Base-by-base conservation (phyloP, 345 rosid genomes). In the Erodium maritimum region DNA sequence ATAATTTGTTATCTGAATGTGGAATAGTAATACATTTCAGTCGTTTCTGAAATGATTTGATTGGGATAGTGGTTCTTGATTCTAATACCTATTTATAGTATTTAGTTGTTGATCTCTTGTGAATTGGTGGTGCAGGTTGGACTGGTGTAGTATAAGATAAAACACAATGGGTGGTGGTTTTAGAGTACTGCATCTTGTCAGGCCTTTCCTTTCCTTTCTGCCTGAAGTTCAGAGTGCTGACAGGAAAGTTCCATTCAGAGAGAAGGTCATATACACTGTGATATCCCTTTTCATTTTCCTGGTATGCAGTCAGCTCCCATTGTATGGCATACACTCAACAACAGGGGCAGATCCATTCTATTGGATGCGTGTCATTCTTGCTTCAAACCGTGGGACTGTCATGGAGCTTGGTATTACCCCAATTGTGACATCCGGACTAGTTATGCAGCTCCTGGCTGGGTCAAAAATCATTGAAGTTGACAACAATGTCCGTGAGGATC, bases 391-490 rank as follows among this genome's bases (percentile, higher is more conserved):
- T 11, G 74, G 74, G 23, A 70, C 74, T 23, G 70, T 70, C 20
- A 70, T 70, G 74, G 74, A 70, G 54, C 74, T 70, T 29, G 74
- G 74, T 17, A 70, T 70, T 34, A 70, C 74, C 21, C 74, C 74
- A 0, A 65, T 70, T 58, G 70, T 70, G 24, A 70, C 74, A 17
- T 70, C 74, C 37, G 74, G 74, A 9, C 46, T 70, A 14, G 70
- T 65, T 3, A 70, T 70, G 67, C 74, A 70, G 22, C 66, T 70
- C 17, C 62, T 70, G 21, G 69, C 61, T 17, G 74, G 69, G 24
- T 69, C 73, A 17, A 64, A 69, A 57, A 69, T 69, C 65, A 69
- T 69, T 56, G 69, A 69, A 42, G 74, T 65, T n/a, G 74, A 70
- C 56, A 61, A 70, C 50, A 70, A 57, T 19, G 70, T 70, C 0